These are phyloP conservation scores for Pyrus communis DNA, from an alignment of 306 rosid species.

Conservation along the genomic window DNA sequence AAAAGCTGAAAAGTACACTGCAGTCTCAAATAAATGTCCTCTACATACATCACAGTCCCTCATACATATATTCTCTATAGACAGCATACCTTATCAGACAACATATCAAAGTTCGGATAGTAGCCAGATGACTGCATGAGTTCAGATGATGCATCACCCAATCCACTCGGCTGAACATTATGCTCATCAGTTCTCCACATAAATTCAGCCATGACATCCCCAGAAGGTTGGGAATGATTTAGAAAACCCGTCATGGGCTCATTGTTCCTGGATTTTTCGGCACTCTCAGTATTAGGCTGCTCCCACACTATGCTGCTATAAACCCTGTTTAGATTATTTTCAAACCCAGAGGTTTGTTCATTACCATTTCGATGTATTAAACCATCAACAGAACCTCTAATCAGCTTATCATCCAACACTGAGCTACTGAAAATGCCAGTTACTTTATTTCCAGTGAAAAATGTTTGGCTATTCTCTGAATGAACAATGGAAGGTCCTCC, in stretches of 20 bases:
- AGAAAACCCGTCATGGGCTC: neutral
- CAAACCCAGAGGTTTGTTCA: conserved; percentile 13
- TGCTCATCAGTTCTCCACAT: conserved; percentile 21
- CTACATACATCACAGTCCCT: neutral
- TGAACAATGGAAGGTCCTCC: conserved; percentile 10
- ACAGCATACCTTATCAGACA: conserved; percentile 22
- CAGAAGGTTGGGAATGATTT: conserved; percentile 12
- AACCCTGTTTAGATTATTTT: neutral
- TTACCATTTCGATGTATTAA: neutral
- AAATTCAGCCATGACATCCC: conserved; percentile 7
- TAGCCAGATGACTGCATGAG: conserved; percentile 12
- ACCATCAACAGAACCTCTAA: conserved; percentile 11
- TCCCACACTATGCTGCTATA: conserved; percentile 5
- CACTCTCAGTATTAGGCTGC: conserved; percentile 1
- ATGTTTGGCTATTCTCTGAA: conserved; percentile 9
- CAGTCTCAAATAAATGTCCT: neutral
- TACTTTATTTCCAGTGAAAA: conserved; percentile 1
- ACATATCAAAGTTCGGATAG: conserved; percentile 11
- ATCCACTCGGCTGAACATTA: conserved; percentile 9
- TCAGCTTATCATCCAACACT: conserved; percentile 15
- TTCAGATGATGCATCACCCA: conserved; percentile 17
- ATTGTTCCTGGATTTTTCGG: neutral
- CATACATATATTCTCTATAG: neutral
- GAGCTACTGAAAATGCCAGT: conserved; percentile 9
- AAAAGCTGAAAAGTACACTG: neutral